These are phyloP conservation scores for Trapa incisa DNA, from an alignment of 345 rosid species.

Conservation along the genomic window DNA sequence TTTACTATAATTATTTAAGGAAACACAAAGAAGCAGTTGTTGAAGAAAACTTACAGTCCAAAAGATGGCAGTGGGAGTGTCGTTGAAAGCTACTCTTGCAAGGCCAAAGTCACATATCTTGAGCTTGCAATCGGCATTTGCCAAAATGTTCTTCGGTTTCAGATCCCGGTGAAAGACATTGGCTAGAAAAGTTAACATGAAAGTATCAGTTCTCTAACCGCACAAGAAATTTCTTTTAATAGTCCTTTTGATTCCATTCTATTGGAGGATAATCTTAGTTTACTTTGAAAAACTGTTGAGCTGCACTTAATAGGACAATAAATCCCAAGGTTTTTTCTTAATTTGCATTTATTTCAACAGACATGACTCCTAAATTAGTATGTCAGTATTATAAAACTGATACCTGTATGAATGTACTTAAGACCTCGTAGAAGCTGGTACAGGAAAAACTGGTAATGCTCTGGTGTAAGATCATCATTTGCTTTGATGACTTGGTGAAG, in stretches of 20 bases:
- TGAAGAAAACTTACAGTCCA: conserved; percentile 55
- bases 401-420: conserved; percentile 94
- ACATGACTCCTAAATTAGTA: not conserved
- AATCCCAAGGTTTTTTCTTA: not conserved
- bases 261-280: no score
- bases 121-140: conserved; percentile 92
- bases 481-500: conserved; percentile 88
- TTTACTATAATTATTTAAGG: not conserved
- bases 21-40: not conserved
- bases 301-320: not conserved
- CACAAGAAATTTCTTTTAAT: not conserved
- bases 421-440: conserved; percentile 92
- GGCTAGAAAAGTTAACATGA: conserved; percentile 25
- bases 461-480: conserved; percentile 81
- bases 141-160: conserved; percentile 86
- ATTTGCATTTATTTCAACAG: not conserved
- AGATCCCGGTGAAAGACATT: conserved; percentile 92
- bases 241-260: not conserved
- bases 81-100: conserved; percentile 88
- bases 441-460: conserved; percentile 83
- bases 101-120: conserved; percentile 98
- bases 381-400: not conserved
- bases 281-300: no score
- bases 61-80: conserved; percentile 85
- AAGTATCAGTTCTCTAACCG: not conserved